Conservation (phyloP, 352 stramenopile genomes). For the Peronospora tabacina region DNA sequence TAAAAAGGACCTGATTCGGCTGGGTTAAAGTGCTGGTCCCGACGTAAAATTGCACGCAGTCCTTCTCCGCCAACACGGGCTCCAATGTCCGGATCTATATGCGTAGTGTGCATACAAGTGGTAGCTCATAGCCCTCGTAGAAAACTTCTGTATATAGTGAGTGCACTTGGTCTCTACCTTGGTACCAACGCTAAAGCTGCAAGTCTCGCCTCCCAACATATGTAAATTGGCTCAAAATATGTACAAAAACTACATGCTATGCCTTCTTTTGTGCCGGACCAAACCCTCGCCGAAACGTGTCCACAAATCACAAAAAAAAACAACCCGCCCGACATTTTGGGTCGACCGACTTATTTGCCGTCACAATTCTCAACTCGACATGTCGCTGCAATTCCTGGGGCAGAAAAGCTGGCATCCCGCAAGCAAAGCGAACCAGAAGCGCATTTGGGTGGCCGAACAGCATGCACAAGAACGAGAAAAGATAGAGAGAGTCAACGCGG, state of each 20-base stretch:
- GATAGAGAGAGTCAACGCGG: conserved; percentile 50
- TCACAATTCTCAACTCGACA: conserved; percentile 7
- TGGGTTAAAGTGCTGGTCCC: conserved; percentile 58
- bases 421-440: conserved; percentile 79
- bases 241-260: too few species aligned
- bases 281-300: not conserved
- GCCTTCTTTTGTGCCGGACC: too few species aligned
- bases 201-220: conserved; percentile 31
- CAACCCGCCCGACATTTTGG: conserved; percentile 1
- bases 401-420: conserved; percentile 75
- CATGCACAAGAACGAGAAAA: conserved; percentile 40
- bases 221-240: not conserved
- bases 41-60: conserved; percentile 54
- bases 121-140: not conserved
- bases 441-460: conserved; percentile 80
- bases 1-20: conserved; percentile 45
- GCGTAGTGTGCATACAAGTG: not conserved
- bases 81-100: conserved; percentile 57
- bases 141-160: not conserved
- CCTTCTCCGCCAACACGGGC: conserved; percentile 54
- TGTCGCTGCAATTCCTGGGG: conserved; percentile 79
- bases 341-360: not conserved
- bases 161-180: conserved; percentile 17
- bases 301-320: not conserved
- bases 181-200: conserved; percentile 37